These are phyloP conservation scores for Tetragonia tetragonoides DNA, from an alignment of 148 eudicot species.

Conservation along the genomic window DNA sequence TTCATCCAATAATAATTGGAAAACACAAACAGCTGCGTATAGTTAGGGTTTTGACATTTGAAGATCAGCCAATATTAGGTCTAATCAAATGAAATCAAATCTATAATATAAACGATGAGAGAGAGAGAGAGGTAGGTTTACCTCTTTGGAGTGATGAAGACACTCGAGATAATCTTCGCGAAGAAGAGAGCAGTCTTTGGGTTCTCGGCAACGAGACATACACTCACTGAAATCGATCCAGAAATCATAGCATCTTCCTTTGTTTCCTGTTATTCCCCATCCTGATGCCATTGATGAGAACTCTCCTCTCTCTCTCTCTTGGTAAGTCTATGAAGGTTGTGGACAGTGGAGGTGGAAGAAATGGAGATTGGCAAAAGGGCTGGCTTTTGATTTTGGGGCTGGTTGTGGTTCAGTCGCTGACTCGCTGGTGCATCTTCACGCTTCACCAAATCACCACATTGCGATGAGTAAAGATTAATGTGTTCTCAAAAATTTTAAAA, in stretches of 20 bases:
- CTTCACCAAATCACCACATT: too few species aligned
- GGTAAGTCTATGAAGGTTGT: background rate
- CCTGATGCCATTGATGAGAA: constrained; percentile 73
- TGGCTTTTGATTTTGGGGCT: background rate
- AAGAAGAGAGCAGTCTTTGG: constrained; percentile 78
- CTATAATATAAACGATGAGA: background rate
- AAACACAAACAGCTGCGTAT: background rate
- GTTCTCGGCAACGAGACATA: constrained; percentile 85
- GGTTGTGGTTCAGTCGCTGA: background rate
- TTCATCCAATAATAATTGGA: background rate
- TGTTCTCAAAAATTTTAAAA: too few species aligned
- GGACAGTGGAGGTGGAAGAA: background rate
- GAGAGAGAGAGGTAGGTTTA: constrained; percentile 13
- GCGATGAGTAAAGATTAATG: too few species aligned
- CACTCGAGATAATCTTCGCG: constrained; percentile 98
- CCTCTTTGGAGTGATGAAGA: constrained; percentile 98
- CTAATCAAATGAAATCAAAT: background rate
- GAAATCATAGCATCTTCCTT: constrained; percentile 91
- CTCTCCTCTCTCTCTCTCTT: constrained; percentile 15
- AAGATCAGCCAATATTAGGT: background rate
- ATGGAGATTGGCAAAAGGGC: background rate
- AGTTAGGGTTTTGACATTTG: background rate
- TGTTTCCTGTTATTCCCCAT: constrained; percentile 93
- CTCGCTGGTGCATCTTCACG: too few species aligned
- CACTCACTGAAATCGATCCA: constrained; percentile 97